Percentiles rank a stretch among this genome's conserved stretches.
These are phyloP conservation scores for Rhizopogon vinicolor DNA, from an alignment of 768 basidiomycete species.

Conservation along the genomic window DNA sequence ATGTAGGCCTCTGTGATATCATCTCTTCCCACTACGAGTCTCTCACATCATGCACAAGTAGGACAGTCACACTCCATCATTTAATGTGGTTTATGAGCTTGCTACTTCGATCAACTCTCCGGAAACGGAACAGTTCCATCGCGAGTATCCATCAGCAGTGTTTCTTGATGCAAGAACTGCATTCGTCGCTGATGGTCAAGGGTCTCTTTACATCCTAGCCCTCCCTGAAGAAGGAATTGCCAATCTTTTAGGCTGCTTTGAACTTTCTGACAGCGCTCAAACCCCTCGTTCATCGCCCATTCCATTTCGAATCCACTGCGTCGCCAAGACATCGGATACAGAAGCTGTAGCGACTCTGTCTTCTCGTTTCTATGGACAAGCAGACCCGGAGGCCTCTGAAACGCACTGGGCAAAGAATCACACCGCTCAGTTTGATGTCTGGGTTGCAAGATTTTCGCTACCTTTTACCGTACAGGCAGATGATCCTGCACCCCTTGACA, in stretches of 20 bases:
- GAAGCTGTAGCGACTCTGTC: conserved; percentile 50
- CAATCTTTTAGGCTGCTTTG: conserved; percentile 48
- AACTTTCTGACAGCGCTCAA: conserved; percentile 27
- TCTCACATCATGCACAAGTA: conserved; percentile 32
- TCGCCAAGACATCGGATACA: conserved; percentile 30
- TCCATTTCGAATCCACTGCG: conserved; percentile 37
- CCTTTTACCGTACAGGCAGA: conserved; percentile 26
- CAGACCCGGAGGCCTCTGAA: conserved; percentile 12
- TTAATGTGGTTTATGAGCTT: conserved; percentile 55
- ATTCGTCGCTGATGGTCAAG: conserved; percentile 67
- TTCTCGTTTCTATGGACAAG: conserved; percentile 43
- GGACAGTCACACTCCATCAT: conserved; percentile 46
- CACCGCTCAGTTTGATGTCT: conserved; percentile 54
- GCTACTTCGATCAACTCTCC: conserved; percentile 46
- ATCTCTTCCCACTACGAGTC: conserved; percentile 2
- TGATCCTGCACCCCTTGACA: conserved; percentile 37
- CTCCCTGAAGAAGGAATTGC: conserved; percentile 36
- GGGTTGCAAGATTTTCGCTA: conserved; percentile 51
- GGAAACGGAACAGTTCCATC: conserved; percentile 36
- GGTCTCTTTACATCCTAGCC: conserved; percentile 58
- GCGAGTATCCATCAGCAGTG: conserved; percentile 71
- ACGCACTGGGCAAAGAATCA: conserved; percentile 12
- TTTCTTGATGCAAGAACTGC: conserved; percentile 47
- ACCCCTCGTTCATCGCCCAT: conserved; percentile 20
- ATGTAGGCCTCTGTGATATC: conserved; percentile 40